Base-by-base conservation (phyloP, 1,284 basidiomycete species). In the Fomes fomentarius region DNA sequence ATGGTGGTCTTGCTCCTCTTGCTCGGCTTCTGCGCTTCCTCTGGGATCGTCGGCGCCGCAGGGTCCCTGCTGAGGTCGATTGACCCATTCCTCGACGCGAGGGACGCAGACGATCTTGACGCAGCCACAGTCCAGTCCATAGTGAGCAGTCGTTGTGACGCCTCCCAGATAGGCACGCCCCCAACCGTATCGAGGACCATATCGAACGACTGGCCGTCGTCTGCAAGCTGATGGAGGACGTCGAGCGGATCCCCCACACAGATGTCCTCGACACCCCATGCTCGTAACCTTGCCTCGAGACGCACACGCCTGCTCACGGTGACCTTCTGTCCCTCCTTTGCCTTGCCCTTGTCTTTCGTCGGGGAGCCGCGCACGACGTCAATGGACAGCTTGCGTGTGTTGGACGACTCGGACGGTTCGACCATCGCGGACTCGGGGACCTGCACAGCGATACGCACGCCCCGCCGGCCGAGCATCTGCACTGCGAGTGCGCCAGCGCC, bases 111-210 rank as follows among this genome's bases (percentile, higher is more conserved):
- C 30, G 57, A 61, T 40, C 56, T 54, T 15, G 45, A 45, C 11
- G 56, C 58, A 1, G 47, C 52, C 51, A 39, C 53, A 22, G 51
- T 57, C 48, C 64, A 65, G 39, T 63, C 62, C 30, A 56, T 54
- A 11, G 66, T 57, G 41, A 96, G 72, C 22, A 93, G 76, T 56
- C 76, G 70, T 62, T 83, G 82, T 1, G 85, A 81, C 2, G 85
- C 86, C 58, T 90, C 86, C 80, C 91, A 90, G 22, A 94, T 76
- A 24, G 79, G 81, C 58, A 81, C 79, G 12, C 93, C 91, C 9
- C 93, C 93, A 19, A 91, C 73, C 1, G 89, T 90, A 69, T 95
- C 93, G 50, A 95, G 70, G 3, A 96, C 80, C 25, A 85, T 85
- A 67, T 94, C 90, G 67, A 93, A 90, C 47, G 78, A 74, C 54